Conservation (phyloP, 2,329 filamentous ascomycete species). For the Diaporthe ampelina region DNA sequence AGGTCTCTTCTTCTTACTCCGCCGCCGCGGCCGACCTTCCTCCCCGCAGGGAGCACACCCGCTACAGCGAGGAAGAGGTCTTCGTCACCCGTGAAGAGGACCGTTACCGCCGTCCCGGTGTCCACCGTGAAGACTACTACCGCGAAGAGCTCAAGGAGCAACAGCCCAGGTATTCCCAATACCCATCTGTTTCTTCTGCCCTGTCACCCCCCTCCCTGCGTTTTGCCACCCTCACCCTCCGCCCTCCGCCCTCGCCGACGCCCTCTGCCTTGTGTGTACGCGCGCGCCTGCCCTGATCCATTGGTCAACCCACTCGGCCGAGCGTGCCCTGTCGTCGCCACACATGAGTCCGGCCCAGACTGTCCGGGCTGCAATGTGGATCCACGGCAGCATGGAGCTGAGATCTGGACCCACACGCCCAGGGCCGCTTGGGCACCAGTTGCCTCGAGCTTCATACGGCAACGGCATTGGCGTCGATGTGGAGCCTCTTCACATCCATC, state of each 20-base stretch:
- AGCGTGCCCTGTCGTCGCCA: conserved; percentile 23
- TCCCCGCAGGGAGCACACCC: conserved; percentile 68
- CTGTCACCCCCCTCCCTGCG: background rate
- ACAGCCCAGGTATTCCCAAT: conserved; percentile 42
- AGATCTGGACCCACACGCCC: conserved; percentile 36
- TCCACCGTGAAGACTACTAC: conserved; percentile 66
- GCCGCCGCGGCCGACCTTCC: conserved; percentile 70
- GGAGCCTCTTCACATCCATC: conserved; percentile 36
- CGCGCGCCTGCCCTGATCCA: background rate
- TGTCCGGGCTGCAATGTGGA: conserved; percentile 24
- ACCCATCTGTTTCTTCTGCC: conserved; percentile 41
- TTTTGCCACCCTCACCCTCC: background rate
- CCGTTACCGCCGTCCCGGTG: conserved; percentile 79
- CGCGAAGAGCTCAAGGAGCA: conserved; percentile 62
- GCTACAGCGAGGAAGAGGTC: conserved; percentile 86
- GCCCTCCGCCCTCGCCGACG: background rate
- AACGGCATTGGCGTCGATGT: background rate
- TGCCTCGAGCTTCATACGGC: conserved; percentile 28
- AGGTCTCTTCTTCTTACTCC: conserved; percentile 79
- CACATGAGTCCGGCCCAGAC: conserved; percentile 31
- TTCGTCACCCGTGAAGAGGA: conserved; percentile 84
- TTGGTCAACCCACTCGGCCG: conserved; percentile 22
- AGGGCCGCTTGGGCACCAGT: conserved; percentile 25
- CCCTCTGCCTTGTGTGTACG: background rate
- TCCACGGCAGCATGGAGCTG: conserved; percentile 22